Evolutionary conservation across 768 basidiomycete species (phyloP).

Genomic region (Steccherinum ochraceum): DNA sequence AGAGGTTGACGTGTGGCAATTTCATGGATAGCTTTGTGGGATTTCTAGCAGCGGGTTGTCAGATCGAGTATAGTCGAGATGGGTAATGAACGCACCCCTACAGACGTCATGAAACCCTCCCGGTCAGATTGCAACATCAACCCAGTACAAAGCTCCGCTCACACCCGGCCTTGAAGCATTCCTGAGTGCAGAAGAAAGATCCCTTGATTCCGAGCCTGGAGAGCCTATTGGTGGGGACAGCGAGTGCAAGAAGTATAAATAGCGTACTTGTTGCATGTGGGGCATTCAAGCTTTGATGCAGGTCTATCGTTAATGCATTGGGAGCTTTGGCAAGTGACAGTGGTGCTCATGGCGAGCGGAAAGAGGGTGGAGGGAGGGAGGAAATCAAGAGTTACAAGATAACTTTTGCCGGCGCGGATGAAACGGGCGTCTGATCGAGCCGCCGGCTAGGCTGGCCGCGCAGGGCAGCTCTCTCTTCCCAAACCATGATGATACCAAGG

Average conservation of each 20-base stretch:
- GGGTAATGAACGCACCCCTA: slow-evolving; percentile 26
- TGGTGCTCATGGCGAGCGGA: slow-evolving; percentile 33
- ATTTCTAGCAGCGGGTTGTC: slow-evolving; percentile 50
- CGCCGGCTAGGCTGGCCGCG: no score
- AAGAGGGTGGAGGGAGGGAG: no score
- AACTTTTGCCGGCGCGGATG: no score
- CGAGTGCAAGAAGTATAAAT: background rate
- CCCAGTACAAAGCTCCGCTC: slow-evolving; percentile 27
- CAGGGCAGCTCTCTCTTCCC: no score
- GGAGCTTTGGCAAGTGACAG: slow-evolving; percentile 59
- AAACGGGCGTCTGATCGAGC: no score
- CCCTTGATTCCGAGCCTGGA: slow-evolving; percentile 72
- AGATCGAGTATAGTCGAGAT: background rate
- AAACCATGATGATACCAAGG: no score
- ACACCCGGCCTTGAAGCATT: slow-evolving; percentile 96
- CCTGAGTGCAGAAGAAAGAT: slow-evolving; percentile 91
- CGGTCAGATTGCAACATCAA: slow-evolving; percentile 5
- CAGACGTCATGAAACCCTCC: slow-evolving; percentile 10
- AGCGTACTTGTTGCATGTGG: slow-evolving; percentile 85
- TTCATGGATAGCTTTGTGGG: slow-evolving; percentile 73
- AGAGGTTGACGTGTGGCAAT: slow-evolving; percentile 35
- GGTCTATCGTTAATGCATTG: slow-evolving; percentile 78
- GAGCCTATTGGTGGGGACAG: slow-evolving; percentile 11
- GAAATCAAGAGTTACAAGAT: no score
- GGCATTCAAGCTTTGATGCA: slow-evolving; percentile 83